These are phyloP conservation scores for Jackrogersella minutella DNA, from an alignment of 495 filamentous ascomycete species.

Conservation along the genomic window DNA sequence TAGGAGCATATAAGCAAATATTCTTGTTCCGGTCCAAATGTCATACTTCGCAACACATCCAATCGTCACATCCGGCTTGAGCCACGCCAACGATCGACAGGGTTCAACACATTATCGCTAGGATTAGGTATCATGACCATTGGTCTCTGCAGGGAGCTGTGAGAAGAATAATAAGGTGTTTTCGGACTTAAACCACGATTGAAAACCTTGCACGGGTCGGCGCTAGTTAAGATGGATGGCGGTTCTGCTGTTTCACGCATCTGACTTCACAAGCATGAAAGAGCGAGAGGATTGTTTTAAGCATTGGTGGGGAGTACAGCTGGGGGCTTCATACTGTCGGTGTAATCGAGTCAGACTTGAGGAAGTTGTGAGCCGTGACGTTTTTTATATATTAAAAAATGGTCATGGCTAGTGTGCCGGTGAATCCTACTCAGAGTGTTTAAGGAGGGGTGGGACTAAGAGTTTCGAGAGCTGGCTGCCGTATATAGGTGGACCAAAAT, in stretches of 20 bases:
- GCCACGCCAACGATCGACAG: slow-evolving; percentile 1
- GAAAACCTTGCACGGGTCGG: slow-evolving; percentile 38
- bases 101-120: slow-evolving; percentile 10
- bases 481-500: slow-evolving; percentile 35
- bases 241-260: slow-evolving; percentile 39
- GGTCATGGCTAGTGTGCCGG: slow-evolving; percentile 17
- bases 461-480: slow-evolving; percentile 26
- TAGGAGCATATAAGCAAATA: background rate
- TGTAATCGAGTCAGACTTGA: slow-evolving; percentile 36
- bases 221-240: slow-evolving; percentile 42
- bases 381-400: no score
- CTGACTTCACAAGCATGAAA: slow-evolving; percentile 40
- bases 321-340: slow-evolving; percentile 25
- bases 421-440: slow-evolving; percentile 27
- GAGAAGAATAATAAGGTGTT: slow-evolving; percentile 30
- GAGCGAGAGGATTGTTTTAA: slow-evolving; percentile 27
- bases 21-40: slow-evolving; percentile 2
- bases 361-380: slow-evolving; percentile 14
- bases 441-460: slow-evolving; percentile 14
- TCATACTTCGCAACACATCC: background rate
- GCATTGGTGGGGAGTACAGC: slow-evolving; percentile 35
- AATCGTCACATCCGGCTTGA: slow-evolving; percentile 6
- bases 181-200: slow-evolving; percentile 30
- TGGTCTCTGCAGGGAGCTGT: slow-evolving; percentile 14
- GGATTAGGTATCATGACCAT: slow-evolving; percentile 16